Base-by-base conservation (phyloP, 2,329 filamentous ascomycete species). In the Epichloe bromicola region DNA sequence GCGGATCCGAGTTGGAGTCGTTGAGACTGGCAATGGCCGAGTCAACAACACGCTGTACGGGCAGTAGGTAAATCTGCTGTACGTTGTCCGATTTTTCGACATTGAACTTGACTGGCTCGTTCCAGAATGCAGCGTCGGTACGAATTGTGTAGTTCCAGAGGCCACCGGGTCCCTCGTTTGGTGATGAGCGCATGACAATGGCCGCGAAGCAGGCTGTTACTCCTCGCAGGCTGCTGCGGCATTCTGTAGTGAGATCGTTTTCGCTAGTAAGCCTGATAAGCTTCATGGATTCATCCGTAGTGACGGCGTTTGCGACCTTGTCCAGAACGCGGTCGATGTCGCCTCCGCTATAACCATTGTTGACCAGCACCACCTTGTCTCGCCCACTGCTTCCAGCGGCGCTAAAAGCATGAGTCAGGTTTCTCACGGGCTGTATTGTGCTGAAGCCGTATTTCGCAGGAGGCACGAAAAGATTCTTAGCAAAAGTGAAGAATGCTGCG, bases 71-170 rank as follows among this genome's bases (percentile, higher is more conserved):
- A 19, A 91, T 72, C 65, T 95, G 76, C 46, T 79, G 80, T 63
- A 88, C 85, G 61, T 95, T 95, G 56, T 75, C 74, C 43, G 74
- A 66, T n/a, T 72, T 71, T 36, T 82, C 72, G 33, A 85, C 77
- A 56, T 83, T 74, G 54, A 94, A 81, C 50, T 75, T 78, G 7
- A 67, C 64, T 7, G 80, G 77, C 19, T 83, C 82, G 14, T 36
- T 15, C 30, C 55, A 53, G 52, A 95, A 73, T 0, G 80, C 74
- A 37, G 83, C 83, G 62, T 95, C 90, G 3, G 82, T 82, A 51
- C 86, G 75, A 26, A 95, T 73, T 0, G 87, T 90, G 62, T 95
- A 96, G 66, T 93, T 94, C 90, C 90, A 95, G 43, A 78, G 66
- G 2, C 76, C 76, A 6, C 74, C 76, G 1, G 64, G 55, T 10